phyloP scores from a whole-genome alignment of 2,329 filamentous ascomycete species.

The Phaeophleospora eucalypticola region DNA sequence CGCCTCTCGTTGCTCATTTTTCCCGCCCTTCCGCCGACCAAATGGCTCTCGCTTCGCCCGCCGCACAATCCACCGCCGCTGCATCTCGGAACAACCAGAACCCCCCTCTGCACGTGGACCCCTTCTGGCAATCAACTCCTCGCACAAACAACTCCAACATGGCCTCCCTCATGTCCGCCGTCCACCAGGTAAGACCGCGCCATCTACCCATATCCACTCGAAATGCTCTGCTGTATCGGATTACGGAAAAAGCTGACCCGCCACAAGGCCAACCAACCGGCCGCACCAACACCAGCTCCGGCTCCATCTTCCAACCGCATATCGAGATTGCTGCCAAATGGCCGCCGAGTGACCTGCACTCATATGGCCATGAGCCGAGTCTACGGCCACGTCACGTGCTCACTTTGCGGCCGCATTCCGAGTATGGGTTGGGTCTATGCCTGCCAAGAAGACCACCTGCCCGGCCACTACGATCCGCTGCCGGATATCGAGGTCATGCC shows the following conservation, averaged over 20 bases:
- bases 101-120: slow-evolving; percentile 7
- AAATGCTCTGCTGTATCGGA: neutral
- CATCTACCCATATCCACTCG: neutral
- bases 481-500: slow-evolving; percentile 13
- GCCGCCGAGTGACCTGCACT: slow-evolving; percentile 49
- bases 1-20: neutral
- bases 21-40: neutral
- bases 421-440: slow-evolving; percentile 68
- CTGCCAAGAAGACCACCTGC: slow-evolving; percentile 60
- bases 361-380: slow-evolving; percentile 66
- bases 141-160: slow-evolving; percentile 11
- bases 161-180: slow-evolving; percentile 19
- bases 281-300: slow-evolving; percentile 1
- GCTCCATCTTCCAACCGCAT: neutral
- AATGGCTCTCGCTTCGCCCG: slow-evolving; percentile 4
- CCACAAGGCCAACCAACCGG: neutral
- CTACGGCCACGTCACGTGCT: slow-evolving; percentile 55
- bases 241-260: neutral
- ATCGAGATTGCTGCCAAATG: neutral
- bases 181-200: slow-evolving; percentile 17
- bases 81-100: neutral
- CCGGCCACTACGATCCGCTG: slow-evolving; percentile 9
- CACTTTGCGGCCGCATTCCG: slow-evolving; percentile 53
- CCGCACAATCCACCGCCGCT: neutral
- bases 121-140: slow-evolving; percentile 21